Evolutionary conservation across 495 filamentous ascomycete species (phyloP).

Genomic region (Podospora appendiculata): DNA sequence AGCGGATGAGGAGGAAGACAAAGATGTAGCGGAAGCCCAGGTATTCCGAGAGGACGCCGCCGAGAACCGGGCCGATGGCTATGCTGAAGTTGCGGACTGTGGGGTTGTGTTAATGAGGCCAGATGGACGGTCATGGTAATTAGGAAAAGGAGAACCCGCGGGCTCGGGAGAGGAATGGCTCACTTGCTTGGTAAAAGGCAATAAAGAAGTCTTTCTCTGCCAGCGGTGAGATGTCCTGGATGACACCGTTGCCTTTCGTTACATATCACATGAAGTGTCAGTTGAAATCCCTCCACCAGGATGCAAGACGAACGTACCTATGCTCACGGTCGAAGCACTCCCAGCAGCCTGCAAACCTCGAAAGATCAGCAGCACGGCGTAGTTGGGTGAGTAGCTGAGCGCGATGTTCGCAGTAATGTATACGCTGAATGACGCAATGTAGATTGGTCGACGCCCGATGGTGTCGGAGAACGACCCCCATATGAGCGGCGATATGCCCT

Average conservation of each 20-base stretch:
- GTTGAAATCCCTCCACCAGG: no score
- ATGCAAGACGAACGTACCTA: constrained; percentile 14
- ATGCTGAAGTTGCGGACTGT: constrained; percentile 27
- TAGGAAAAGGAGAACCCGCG: constrained; percentile 5
- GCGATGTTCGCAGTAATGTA: constrained; percentile 50
- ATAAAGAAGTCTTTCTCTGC: constrained; percentile 37
- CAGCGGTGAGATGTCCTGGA: constrained; percentile 39
- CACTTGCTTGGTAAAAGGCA: constrained; percentile 20
- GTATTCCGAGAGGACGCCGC: constrained; percentile 48
- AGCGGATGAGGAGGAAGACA: constrained; percentile 50
- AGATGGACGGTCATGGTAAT: constrained; percentile 8
- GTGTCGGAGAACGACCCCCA: constrained; percentile 43
- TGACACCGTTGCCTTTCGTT: constrained; percentile 31
- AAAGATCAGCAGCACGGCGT: constrained; percentile 42
- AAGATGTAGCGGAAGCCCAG: constrained; percentile 57
- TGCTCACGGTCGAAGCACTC: constrained; percentile 41
- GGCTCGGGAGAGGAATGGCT: constrained; percentile 1
- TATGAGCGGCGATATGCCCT: constrained; percentile 43
- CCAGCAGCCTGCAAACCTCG: constrained; percentile 47
- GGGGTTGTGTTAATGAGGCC: no score
- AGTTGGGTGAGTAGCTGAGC: constrained; percentile 43
- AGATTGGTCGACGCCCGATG: constrained; percentile 42
- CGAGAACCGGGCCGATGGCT: constrained; percentile 48
- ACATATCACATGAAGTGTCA: no score
- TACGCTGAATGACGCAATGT: constrained; percentile 41